phyloP scores from a whole-genome alignment of 2,329 filamentous ascomycete species.

The Aspergillus arachidicola region DNA sequence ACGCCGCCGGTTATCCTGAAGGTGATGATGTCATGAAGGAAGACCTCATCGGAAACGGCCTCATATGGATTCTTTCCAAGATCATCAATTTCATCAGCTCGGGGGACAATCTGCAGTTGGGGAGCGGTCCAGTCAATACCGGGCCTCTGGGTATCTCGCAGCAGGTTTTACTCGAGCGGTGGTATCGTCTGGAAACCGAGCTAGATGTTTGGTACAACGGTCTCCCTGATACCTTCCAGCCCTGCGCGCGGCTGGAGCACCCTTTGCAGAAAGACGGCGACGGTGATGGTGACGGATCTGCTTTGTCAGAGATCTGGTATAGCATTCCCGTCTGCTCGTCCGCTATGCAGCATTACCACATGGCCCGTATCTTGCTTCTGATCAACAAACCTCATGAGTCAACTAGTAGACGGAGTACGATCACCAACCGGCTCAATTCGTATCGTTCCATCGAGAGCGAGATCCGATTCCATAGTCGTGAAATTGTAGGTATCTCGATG shows the following conservation, averaged over 20 bases:
- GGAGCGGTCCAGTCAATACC: conserved; percentile 26
- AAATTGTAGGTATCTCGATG: conserved; percentile 64
- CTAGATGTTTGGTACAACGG: conserved; percentile 62
- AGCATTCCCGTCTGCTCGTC: conserved; percentile 67
- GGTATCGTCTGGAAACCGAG: conserved; percentile 57
- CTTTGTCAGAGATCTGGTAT: conserved; percentile 64
- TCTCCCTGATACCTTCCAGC: conserved; percentile 61
- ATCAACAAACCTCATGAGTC: conserved; percentile 47
- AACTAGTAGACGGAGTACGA: conserved; percentile 53
- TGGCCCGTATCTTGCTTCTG: conserved; percentile 46
- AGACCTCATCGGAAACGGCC: conserved; percentile 64
- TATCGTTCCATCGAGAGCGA: conserved; percentile 62
- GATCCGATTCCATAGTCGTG: conserved; percentile 60
- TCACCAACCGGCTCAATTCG: conserved; percentile 57
- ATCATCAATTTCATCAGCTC: conserved; percentile 66
- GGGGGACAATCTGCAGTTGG: conserved; percentile 52
- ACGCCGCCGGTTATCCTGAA: conserved; percentile 33
- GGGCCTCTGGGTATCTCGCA: conserved; percentile 40
- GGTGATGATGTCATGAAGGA: conserved; percentile 57
- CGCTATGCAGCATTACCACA: conserved; percentile 55
- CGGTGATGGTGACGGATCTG: conserved; percentile 34
- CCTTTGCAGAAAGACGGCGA: conserved; percentile 27
- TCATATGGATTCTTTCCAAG: conserved; percentile 68
- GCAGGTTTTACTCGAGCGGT: conserved; percentile 49
- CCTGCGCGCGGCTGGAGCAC: conserved; percentile 54